Percentiles rank a stretch among this genome's conserved stretches.
Conservation (phyloP, 805 yeast species). For the Wickerhamiella australiensis region DNA sequence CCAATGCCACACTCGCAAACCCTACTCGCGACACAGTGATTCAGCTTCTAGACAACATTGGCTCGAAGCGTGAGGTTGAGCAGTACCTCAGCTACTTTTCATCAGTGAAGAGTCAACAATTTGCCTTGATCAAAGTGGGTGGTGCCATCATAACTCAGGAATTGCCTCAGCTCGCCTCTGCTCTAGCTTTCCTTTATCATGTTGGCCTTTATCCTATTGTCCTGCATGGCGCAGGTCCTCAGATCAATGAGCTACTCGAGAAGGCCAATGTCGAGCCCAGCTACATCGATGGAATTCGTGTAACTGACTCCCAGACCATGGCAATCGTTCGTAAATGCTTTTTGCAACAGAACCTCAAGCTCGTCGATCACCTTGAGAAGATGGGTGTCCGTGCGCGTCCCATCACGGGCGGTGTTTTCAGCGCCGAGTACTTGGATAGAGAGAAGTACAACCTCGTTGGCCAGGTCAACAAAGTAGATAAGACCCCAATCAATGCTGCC, state of each 20-base stretch:
- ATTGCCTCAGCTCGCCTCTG: conserved; percentile 83
- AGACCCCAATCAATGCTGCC: conserved; percentile 82
- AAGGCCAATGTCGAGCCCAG: conserved; percentile 92
- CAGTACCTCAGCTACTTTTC: conserved; percentile 95
- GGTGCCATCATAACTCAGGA: conserved; percentile 98
- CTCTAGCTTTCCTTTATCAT: conserved; percentile 90
- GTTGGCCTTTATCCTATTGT: conserved; percentile 96
- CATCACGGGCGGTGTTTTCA: conserved; percentile 93
- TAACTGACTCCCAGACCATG: conserved; percentile 92
- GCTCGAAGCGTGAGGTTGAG: conserved; percentile 95
- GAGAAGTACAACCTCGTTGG: conserved; percentile 91
- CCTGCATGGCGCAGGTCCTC: conserved; percentile 98
- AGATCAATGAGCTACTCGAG: conserved; percentile 86
- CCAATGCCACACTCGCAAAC: conserved; percentile 1
- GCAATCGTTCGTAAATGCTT: conserved; percentile 90
- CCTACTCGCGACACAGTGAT: conserved; percentile 86
- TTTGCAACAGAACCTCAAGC: conserved; percentile 84
- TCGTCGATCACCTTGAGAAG: conserved; percentile 90
- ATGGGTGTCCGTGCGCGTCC: conserved; percentile 98
- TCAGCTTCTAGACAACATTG: conserved; percentile 87
- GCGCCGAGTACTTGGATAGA: conserved; percentile 82
- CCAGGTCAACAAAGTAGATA: conserved; percentile 71
- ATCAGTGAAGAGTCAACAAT: conserved; percentile 79
- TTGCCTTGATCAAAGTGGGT: conserved; percentile 97
- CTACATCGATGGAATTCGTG: conserved; percentile 91